A percentile compares a stretch with the other conserved stretches of the same genome.
Conservation (phyloP, 1,284 basidiomycete species). For the Erythrobasidium hasegawianum region DNA sequence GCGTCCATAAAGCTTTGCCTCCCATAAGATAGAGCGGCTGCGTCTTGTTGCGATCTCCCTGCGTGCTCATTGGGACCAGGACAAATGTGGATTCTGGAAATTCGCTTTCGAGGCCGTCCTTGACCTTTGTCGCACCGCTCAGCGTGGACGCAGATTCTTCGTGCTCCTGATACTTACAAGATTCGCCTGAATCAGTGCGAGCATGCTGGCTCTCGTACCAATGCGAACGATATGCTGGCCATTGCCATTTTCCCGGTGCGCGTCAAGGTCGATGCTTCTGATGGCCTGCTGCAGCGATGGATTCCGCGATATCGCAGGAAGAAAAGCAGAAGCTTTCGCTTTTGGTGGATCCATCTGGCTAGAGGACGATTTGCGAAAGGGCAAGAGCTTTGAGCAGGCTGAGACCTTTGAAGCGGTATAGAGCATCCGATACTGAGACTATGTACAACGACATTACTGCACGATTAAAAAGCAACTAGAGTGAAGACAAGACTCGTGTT, state of each 20-base stretch:
- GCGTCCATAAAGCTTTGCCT: conserved; percentile 84
- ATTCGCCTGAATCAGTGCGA: conserved; percentile 82
- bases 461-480: too few species aligned
- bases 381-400: too few species aligned
- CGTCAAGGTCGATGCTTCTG: conserved; percentile 22
- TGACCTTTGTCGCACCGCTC: conserved; percentile 37
- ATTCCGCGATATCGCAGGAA: conserved; percentile 3
- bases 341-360: too few species aligned
- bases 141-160: conserved; percentile 54
- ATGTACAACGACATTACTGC: too few species aligned
- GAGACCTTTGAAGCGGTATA: too few species aligned
- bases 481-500: too few species aligned
- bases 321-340: too few species aligned
- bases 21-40: conserved; percentile 56
- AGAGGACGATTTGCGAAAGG: too few species aligned
- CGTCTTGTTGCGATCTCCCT: conserved; percentile 84
- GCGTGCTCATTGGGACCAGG: conserved; percentile 79
- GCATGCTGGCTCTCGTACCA: conserved; percentile 77
- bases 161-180: conserved; percentile 54
- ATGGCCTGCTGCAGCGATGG: conserved; percentile 27
- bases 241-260: not conserved
- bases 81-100: conserved; percentile 41
- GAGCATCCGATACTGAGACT: too few species aligned
- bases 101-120: not conserved
- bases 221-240: conserved; percentile 48